Evolutionary conservation across 768 basidiomycete genomes (phyloP), one percentile per base, ranked within the genome.

Genomic region (Lentinula edodes): DNA sequence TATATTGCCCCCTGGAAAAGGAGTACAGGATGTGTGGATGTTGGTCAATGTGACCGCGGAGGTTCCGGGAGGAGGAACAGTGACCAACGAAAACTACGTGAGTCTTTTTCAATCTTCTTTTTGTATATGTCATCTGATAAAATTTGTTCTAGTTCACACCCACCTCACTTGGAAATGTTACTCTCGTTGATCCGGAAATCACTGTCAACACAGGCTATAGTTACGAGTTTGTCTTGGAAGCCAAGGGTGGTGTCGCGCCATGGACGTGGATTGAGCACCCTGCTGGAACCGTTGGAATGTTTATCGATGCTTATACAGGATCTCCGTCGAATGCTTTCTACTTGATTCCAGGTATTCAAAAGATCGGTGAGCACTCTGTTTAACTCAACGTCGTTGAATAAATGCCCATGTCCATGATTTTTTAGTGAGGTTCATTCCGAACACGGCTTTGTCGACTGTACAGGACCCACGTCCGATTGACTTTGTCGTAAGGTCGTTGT

Each of bases 211-310:
- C 67, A 9, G 62, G 65, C 0, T 54, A 67, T 5, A 68, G 79
- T 62, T 66, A 80, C 56, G 79, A 76, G 0, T 85, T 86, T 66
- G 80, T 77, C 1, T 67, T 86, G 5, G 83, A 82, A 3, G 84
- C 83, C 2, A 69, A 70, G 48, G 79, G 80, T 12, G 84, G 83
- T 0, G 84, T 85, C 5, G 83, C 79, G 0, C 72, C 78, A 0
- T 85, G 82, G 80, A 80, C 83, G 5, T 85, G 84, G 83, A 71
- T 86, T 1, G 84, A 85, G 58, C 83, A 85, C 68, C 83, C 83
- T 0, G 70, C 74, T 0, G 81, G 81, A 16, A 85, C 82, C 0
- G 72, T 84, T 1, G 84, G 84, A 8, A 71, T 78, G 46, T 86
- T 86, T 66, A 69, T 79, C 41, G 82, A 84, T 62, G 68, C 66